Conservation (phyloP, 2,329 filamentous ascomycete genomes). For the Fusarium tupiense region DNA sequence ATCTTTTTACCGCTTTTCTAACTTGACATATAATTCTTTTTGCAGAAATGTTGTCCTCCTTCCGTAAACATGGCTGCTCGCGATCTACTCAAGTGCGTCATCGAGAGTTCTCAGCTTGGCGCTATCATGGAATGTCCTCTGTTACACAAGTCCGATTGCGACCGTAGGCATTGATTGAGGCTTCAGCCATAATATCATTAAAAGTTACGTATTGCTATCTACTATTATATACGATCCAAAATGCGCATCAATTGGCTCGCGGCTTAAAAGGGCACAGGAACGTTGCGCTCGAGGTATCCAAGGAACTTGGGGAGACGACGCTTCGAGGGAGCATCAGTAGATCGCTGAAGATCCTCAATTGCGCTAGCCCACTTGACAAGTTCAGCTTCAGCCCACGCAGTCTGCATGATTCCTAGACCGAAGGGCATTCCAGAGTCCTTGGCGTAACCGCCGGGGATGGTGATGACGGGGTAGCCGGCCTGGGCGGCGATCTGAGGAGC, state of each 20-base stretch:
- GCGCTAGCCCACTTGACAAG: conserved; percentile 71
- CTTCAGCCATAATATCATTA: neutral
- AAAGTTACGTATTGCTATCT: conserved; percentile 1
- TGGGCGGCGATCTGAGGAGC: conserved; percentile 77
- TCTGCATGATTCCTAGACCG: conserved; percentile 67
- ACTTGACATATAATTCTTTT: accelerated
- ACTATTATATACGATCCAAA: neutral
- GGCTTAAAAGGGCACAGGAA: conserved; percentile 50
- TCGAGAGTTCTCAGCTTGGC: neutral
- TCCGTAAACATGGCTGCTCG: neutral
- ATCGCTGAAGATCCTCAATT: conserved; percentile 67
- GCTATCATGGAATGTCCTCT: neutral
- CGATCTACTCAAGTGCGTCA: neutral
- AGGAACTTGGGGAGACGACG: conserved; percentile 63
- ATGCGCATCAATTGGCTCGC: neutral
- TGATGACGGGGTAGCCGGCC: conserved; percentile 79
- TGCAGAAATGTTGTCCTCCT: no score
- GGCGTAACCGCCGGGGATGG: conserved; percentile 70
- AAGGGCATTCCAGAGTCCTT: conserved; percentile 67
- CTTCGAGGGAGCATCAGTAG: conserved; percentile 54
- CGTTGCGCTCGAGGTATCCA: conserved; percentile 58
- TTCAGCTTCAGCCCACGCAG: conserved; percentile 67
- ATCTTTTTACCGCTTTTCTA: neutral
- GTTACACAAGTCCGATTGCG: neutral
- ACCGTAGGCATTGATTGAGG: neutral